Evolutionary conservation across 2,329 filamentous ascomycete genomes (phyloP).

Genomic region (Helotiales sp.): DNA sequence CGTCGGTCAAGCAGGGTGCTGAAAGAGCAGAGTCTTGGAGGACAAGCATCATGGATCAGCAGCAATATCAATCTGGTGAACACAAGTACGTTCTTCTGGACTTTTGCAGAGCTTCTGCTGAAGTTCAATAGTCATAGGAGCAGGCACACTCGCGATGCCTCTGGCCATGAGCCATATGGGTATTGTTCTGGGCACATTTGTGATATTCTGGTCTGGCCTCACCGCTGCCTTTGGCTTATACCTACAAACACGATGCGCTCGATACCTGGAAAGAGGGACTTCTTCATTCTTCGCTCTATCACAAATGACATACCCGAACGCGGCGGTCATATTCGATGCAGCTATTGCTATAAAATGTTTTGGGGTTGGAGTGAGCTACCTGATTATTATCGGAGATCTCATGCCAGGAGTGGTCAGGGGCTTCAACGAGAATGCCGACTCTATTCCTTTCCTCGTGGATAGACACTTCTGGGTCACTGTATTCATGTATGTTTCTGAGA

Average conservation of each 20-base stretch:
- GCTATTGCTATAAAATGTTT: constrained; percentile 99
- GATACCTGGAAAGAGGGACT: constrained; percentile 85
- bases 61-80: constrained; percentile 95
- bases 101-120: neutral
- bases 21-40: constrained; percentile 66
- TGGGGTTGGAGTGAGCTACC: constrained; percentile 92
- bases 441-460: constrained; percentile 76
- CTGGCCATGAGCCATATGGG: constrained; percentile 94
- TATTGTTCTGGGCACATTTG: constrained; percentile 76
- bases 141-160: constrained; percentile 91
- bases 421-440: constrained; percentile 65
- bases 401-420: constrained; percentile 93
- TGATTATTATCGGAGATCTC: constrained; percentile 97
- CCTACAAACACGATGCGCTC: constrained; percentile 87
- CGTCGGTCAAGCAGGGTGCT: constrained; percentile 43
- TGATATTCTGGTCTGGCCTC: constrained; percentile 89
- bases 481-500: constrained; percentile 67
- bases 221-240: constrained; percentile 93
- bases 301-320: constrained; percentile 95
- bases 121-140: constrained; percentile 72
- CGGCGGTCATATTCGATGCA: constrained; percentile 90
- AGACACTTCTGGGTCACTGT: constrained; percentile 97
- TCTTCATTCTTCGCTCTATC: constrained; percentile 96
- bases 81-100: constrained; percentile 65
- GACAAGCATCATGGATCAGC: constrained; percentile 84